Evolutionary conservation across 257 asterid genomes (phyloP).

Genomic region (Fraxinus americana): DNA sequence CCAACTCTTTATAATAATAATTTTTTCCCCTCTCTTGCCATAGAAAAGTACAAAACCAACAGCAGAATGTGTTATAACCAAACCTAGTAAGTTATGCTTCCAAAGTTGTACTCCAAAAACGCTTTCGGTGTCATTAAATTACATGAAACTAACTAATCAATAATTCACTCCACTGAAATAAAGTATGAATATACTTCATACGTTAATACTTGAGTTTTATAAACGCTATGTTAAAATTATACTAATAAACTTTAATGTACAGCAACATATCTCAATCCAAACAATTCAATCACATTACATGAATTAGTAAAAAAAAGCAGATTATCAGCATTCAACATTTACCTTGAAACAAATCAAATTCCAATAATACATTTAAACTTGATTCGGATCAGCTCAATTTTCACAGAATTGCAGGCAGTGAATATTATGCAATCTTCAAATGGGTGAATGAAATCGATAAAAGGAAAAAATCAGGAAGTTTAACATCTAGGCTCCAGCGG

Average conservation of each 20-base stretch:
- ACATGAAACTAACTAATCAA: neutral
- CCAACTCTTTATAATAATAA: neutral
- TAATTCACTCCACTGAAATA: constrained; percentile 13
- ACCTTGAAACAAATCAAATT: neutral
- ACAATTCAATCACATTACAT: neutral
- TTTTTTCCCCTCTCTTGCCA: neutral
- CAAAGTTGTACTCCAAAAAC: constrained; percentile 3
- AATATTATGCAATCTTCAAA: neutral
- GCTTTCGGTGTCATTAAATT: neutral
- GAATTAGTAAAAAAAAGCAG: neutral
- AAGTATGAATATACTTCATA: constrained; percentile 5
- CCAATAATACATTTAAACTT: neutral
- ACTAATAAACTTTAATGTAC: neutral
- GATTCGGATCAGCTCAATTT: neutral
- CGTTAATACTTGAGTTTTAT: neutral
- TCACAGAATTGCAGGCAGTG: neutral
- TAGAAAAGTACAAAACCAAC: constrained; percentile 6
- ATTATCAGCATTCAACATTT: neutral
- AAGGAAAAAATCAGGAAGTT: neutral
- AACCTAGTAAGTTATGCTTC: neutral
- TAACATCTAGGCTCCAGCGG: neutral
- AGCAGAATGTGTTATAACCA: neutral
- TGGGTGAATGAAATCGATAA: neutral
- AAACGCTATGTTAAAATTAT: neutral
- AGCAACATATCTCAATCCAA: neutral